Evolutionary conservation across 768 basidiomycete genomes (phyloP).

Genomic region (Suillus plorans): DNA sequence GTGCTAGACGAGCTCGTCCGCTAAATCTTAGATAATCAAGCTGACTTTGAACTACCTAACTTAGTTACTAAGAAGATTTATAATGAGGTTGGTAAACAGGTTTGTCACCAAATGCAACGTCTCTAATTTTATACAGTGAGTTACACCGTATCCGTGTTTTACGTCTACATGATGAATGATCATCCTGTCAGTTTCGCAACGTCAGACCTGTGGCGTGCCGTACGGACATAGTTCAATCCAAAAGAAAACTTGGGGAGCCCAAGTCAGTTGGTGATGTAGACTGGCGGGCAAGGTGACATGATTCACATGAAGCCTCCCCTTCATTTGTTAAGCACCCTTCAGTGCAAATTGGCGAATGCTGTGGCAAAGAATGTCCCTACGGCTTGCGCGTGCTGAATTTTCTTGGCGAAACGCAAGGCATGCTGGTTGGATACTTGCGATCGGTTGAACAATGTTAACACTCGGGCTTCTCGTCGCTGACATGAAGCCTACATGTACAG

Average conservation of each 20-base stretch:
- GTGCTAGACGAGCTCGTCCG: background rate
- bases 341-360: background rate
- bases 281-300: background rate
- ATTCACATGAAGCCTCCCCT: background rate
- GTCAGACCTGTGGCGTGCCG: background rate
- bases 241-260: background rate
- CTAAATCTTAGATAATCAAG: conserved; percentile 1
- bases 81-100: background rate
- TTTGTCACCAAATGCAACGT: background rate
- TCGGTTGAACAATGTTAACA: background rate
- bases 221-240: background rate
- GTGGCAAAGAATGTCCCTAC: background rate
- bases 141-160: background rate
- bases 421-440: background rate
- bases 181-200: background rate
- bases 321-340: background rate
- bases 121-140: background rate
- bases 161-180: background rate
- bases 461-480: background rate
- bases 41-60: background rate
- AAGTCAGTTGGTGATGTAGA: background rate
- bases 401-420: background rate
- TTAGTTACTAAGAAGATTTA: background rate
- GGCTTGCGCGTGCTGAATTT: background rate
- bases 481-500: background rate